Percentiles rank a stretch among this genome's conserved stretches.
Evolutionary conservation across 805 yeast genomes (phyloP).

Genomic region (Maudiozyma turicensis): DNA sequence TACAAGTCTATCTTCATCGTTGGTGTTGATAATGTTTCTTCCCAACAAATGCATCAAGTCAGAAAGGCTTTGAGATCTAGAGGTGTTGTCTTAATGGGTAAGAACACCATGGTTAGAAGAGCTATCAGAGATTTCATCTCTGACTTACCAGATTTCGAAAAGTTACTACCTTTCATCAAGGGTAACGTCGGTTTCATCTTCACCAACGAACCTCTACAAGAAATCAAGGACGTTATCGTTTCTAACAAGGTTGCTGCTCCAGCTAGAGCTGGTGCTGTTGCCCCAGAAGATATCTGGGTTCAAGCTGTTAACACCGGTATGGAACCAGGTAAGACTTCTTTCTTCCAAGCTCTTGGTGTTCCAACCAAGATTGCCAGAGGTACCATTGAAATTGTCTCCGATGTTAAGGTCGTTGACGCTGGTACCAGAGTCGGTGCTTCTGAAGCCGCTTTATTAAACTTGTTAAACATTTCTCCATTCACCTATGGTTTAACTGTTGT

Average conservation of each 20-base stretch:
- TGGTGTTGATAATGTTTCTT: constrained; percentile 99
- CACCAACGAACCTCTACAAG: constrained; percentile 93
- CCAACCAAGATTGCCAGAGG: constrained; percentile 99
- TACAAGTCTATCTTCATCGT: constrained; percentile 97
- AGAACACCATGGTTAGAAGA: constrained; percentile 99
- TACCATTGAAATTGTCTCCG: constrained; percentile 98
- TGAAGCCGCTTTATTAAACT: constrained; percentile 96
- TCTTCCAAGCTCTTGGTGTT: constrained; percentile 99
- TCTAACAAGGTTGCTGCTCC: constrained; percentile 99
- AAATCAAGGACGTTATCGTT: constrained; percentile 78
- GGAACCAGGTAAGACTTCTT: constrained; percentile 99
- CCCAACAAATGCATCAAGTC: constrained; percentile 99
- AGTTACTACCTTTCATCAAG: constrained; percentile 84
- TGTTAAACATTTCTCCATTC: constrained; percentile 99
- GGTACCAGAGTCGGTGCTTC: constrained; percentile 94
- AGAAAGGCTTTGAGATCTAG: constrained; percentile 93
- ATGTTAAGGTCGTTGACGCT: constrained; percentile 87
- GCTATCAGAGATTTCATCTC: constrained; percentile 93
- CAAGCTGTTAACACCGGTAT: constrained; percentile 99
- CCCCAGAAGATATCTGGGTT: constrained; percentile 95
- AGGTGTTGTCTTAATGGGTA: constrained; percentile 97
- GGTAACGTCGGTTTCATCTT: constrained; percentile 99
- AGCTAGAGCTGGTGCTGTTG: constrained; percentile 99
- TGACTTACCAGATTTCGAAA: constrained; percentile 95
- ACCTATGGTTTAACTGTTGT: constrained; percentile 95